phyloP scores from a whole-genome alignment of 768 basidiomycete genomes.

The Paxillus rubicundulus region DNA sequence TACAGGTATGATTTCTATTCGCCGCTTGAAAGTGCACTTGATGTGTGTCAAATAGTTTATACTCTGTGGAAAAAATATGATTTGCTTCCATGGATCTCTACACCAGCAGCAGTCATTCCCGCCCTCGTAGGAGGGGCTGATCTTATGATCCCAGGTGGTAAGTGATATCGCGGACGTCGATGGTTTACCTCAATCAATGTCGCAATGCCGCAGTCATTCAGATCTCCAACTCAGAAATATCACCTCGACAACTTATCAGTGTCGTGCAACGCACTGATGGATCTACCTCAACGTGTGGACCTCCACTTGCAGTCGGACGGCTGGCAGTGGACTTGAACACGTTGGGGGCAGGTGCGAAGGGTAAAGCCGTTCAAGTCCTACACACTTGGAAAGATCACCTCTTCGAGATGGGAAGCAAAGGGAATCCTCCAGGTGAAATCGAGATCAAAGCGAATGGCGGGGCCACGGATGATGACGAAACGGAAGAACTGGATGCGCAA shows the following conservation, averaged over 20 bases:
- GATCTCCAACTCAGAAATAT: conserved; percentile 39
- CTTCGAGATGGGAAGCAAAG: conserved; percentile 70
- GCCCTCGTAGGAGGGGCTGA: conserved; percentile 78
- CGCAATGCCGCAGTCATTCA: conserved; percentile 50
- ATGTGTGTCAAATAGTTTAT: conserved; percentile 46
- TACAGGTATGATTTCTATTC: conserved; percentile 42
- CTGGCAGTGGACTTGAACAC: conserved; percentile 58
- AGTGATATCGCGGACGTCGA: conserved; percentile 22
- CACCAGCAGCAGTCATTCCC: conserved; percentile 68
- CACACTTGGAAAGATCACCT: conserved; percentile 78
- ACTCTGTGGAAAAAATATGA: conserved; percentile 74
- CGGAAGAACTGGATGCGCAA: conserved; percentile 9
- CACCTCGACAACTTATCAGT: conserved; percentile 56
- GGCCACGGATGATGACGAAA: conserved; percentile 5
- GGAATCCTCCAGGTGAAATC: conserved; percentile 48
- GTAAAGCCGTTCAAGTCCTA: conserved; percentile 71
- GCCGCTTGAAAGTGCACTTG: background rate
- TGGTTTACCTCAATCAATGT: conserved; percentile 2
- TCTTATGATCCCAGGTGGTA: conserved; percentile 86
- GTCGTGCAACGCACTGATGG: conserved; percentile 48
- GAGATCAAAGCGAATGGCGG: conserved; percentile 22
- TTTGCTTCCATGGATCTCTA: conserved; percentile 68
- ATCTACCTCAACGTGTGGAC: conserved; percentile 24
- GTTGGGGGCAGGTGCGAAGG: conserved; percentile 55
- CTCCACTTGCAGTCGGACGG: conserved; percentile 74